phyloP scores from a whole-genome alignment of 2,329 filamentous ascomycete species.

The Alternaria gaisen region DNA sequence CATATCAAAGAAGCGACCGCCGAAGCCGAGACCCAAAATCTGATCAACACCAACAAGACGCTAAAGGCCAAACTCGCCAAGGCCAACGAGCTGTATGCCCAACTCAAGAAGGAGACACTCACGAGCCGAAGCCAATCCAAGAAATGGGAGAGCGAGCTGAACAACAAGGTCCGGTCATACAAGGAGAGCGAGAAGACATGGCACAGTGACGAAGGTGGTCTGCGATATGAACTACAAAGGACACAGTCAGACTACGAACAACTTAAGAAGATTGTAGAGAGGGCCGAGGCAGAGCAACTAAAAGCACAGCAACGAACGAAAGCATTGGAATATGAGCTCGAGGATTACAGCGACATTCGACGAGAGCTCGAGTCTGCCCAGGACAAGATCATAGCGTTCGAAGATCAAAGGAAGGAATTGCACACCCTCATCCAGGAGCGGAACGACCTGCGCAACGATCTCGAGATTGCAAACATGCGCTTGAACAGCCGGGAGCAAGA shows the following conservation, averaged over 20 bases:
- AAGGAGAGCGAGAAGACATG: slow-evolving; percentile 75
- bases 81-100: slow-evolving; percentile 73
- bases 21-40: slow-evolving; percentile 82
- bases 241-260: slow-evolving; percentile 69
- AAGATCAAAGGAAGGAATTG: slow-evolving; percentile 52
- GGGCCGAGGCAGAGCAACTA: slow-evolving; percentile 72
- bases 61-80: slow-evolving; percentile 77
- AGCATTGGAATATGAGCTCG: slow-evolving; percentile 66
- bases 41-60: slow-evolving; percentile 78
- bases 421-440: slow-evolving; percentile 66
- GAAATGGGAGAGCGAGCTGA: slow-evolving; percentile 79
- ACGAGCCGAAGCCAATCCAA: slow-evolving; percentile 76
- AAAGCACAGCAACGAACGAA: slow-evolving; percentile 65
- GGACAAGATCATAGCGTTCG: slow-evolving; percentile 43
- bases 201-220: slow-evolving; percentile 64
- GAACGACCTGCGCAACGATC: slow-evolving; percentile 66
- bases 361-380: slow-evolving; percentile 45
- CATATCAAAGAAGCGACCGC: slow-evolving; percentile 79
- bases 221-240: slow-evolving; percentile 67
- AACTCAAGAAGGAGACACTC: slow-evolving; percentile 75
- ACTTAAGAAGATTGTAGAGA: slow-evolving; percentile 71
- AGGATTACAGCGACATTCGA: slow-evolving; percentile 62
- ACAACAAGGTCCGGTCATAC: slow-evolving; percentile 70
- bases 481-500: slow-evolving; percentile 63
- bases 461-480: slow-evolving; percentile 67